Conservation (phyloP, 176 grass and related monocot genomes). For the Thinopyrum elongatum region DNA sequence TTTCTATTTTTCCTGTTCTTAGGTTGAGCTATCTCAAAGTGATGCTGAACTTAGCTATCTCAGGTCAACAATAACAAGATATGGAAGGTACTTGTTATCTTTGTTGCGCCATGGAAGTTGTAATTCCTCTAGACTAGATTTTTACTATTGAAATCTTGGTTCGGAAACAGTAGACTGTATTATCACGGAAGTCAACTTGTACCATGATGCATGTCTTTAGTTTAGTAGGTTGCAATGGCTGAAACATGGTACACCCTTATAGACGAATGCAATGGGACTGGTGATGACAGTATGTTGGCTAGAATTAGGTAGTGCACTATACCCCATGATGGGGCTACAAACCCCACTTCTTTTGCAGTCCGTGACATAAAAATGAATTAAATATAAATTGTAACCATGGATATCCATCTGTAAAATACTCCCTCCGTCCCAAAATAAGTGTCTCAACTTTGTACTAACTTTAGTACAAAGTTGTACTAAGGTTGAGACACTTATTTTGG, state of each 20-base stretch:
- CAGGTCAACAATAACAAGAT: slow-evolving; percentile 61
- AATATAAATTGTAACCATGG: not conserved
- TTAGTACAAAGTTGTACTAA: too few relatives aligned
- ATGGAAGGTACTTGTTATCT: slow-evolving; percentile 49
- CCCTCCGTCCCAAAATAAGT: too few relatives aligned
- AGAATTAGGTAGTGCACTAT: not conserved
- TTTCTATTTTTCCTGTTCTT: not conserved
- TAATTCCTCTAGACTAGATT: not conserved
- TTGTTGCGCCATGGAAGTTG: not conserved
- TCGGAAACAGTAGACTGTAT: not conserved
- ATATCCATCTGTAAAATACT: not conserved
- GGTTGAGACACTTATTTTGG: too few relatives aligned
- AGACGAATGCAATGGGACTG: not conserved
- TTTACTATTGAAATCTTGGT: not conserved
- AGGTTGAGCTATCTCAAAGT: slow-evolving; percentile 57
- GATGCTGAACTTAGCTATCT: slow-evolving; percentile 54
- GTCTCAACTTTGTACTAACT: too few relatives aligned
- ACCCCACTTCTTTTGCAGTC: not conserved
- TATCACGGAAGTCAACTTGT: not conserved
- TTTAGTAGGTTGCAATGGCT: not conserved
- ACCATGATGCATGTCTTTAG: not conserved
- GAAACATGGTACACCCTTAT: not conserved
- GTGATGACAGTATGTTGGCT: not conserved
- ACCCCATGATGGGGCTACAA: not conserved
- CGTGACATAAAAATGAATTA: not conserved